Evolutionary conservation across 805 yeast species (phyloP), one percentile per base, ranked within the genome.

Genomic region (Barnettozyma pratensis): DNA sequence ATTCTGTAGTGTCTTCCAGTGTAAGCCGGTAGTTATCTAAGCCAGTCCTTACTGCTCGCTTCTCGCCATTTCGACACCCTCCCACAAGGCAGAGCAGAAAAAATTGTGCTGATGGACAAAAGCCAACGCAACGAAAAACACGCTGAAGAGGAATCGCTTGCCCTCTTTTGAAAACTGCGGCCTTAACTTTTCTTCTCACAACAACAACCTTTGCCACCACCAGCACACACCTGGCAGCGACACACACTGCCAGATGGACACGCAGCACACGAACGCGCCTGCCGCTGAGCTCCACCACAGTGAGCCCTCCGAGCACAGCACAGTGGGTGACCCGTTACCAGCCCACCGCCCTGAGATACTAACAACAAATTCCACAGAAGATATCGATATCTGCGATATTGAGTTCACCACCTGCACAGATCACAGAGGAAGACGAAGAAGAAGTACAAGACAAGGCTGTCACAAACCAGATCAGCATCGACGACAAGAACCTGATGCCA

Each of bases 121-220:
- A 30, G 34, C 39, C 48, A 40, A 36, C 44, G 50, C 39, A 47
- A 43, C 39, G 47, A 47, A 44, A 42, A 44, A 42, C 41, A 45
- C 36, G 48, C 26, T 31, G 45, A 27, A 34, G 14, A 28, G 36
- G 40, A 29, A 41, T 34, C 39, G 27, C 34, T 26, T 34, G 38
- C 25, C 10, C 37, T 35, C 38, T 19, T 19, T 19, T 19, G 19
- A 19, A 19, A 19, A 19, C 35, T 32, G 35, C 35, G 9, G 35
- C 12, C 12, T 37, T 37, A 9, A 11, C 37, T 31, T 36, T 36
- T 30, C 41, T 44, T 44, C 46, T 29, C 41, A 19, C 42, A 35
- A 44, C 38, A 44, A 42, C 45, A 42, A 42, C 35, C 19, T 19
- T 19, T 19, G 19, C 19, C 19, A 19, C 19, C 19, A 19, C 25